These are phyloP conservation scores for Dioscorea cayenensis DNA, from an alignment of 116 monocot genomes.

Conservation along the genomic window DNA sequence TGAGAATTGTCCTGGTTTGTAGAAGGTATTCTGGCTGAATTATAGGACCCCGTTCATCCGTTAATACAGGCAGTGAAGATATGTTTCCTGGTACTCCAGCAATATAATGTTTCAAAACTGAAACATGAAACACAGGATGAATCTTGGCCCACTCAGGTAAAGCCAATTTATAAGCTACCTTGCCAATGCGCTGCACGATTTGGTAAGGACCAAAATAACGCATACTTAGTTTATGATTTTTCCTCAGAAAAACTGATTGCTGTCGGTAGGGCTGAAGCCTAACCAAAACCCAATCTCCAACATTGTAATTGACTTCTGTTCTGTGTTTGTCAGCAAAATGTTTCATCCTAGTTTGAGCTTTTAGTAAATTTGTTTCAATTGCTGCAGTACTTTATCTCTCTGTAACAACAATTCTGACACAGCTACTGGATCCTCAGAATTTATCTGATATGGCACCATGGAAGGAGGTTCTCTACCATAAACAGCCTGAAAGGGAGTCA, in stretches of 20 bases:
- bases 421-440: not conserved
- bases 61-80: too few relatives aligned
- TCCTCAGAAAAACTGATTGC: not conserved
- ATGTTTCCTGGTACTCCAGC: too few relatives aligned
- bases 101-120: not conserved
- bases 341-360: not conserved
- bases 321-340: not conserved
- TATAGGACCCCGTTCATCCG: too few relatives aligned
- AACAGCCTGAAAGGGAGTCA: not conserved
- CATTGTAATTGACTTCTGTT: not conserved
- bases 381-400: not conserved
- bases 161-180: not conserved
- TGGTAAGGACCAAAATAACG: not conserved
- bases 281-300: not conserved
- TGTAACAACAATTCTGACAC: not conserved
- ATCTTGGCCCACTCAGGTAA: not conserved
- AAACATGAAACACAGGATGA: not conserved
- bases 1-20: too few relatives aligned
- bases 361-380: not conserved
- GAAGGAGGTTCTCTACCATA: not conserved
- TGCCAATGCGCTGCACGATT: not conserved
- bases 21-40: too few relatives aligned
- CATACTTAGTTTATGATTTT: not conserved
- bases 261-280: not conserved
- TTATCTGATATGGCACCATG: not conserved